Percentiles rank a stretch among this genome's conserved stretches.
These are phyloP conservation scores for Aspergillus terreus DNA, from an alignment of 2,329 filamentous ascomycete genomes.

Conservation along the genomic window DNA sequence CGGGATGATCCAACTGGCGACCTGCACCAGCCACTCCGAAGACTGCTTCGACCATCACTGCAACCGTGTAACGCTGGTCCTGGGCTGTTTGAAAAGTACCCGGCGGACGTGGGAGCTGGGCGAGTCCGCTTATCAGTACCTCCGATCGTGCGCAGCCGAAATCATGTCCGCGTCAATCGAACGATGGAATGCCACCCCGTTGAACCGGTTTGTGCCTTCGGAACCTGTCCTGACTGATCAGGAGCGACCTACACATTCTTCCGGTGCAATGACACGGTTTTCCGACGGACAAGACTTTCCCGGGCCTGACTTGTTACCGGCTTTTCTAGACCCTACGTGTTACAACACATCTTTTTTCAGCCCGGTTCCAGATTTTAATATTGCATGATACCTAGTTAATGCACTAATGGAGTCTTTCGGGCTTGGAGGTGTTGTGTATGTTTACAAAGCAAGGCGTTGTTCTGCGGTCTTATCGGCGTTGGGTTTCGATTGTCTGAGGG, in stretches of 20 bases:
- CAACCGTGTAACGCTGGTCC: slow-evolving; percentile 33
- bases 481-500: too few species aligned
- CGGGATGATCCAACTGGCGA: slow-evolving; percentile 34
- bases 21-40: slow-evolving; percentile 28
- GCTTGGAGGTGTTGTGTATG: too few species aligned
- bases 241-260: slow-evolving; percentile 13
- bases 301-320: slow-evolving; percentile 22
- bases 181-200: slow-evolving; percentile 24
- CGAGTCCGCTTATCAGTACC: slow-evolving; percentile 23
- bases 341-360: slow-evolving; percentile 28
- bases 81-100: slow-evolving; percentile 32
- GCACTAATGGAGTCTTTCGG: too few species aligned
- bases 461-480: too few species aligned
- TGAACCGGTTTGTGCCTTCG: slow-evolving; percentile 19
- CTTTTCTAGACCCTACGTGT: slow-evolving; percentile 30
- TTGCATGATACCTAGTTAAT: background rate
- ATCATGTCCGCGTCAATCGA: slow-evolving; percentile 25
- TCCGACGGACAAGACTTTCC: slow-evolving; percentile 23
- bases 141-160: slow-evolving; percentile 27
- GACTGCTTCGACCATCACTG: slow-evolving; percentile 38
- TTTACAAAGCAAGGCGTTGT: too few species aligned
- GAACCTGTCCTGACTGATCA: slow-evolving; percentile 16
- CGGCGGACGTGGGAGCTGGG: slow-evolving; percentile 29
- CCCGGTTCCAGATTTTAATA: slow-evolving; percentile 23
- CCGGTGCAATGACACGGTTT: slow-evolving; percentile 11